Conservation (phyloP, 2,329 filamentous ascomycete genomes). For the Aspergillus sp. region DNA sequence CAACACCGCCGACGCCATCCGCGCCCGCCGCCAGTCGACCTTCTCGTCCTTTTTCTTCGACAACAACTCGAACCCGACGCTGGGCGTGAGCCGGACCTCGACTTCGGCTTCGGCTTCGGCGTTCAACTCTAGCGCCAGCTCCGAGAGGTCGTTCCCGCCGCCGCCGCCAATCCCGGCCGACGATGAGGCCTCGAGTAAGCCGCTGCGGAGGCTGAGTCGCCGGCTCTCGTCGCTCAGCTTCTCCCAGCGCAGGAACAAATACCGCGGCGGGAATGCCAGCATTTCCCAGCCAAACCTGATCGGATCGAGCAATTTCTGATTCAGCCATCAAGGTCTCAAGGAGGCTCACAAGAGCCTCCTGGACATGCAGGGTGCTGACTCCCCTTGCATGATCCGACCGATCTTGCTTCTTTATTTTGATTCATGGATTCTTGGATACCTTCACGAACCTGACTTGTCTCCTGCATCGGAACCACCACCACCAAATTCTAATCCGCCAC, state of each 20-base stretch:
- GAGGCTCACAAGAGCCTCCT: not conserved
- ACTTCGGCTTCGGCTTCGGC: not conserved
- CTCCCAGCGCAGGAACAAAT: conserved; percentile 18
- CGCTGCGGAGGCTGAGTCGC: conserved; percentile 23
- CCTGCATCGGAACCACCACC: too few species aligned
- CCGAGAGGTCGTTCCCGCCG: not conserved
- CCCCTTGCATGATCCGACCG: not conserved
- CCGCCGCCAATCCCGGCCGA: conserved; percentile 16
- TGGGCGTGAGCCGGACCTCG: not conserved
- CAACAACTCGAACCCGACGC: conserved; percentile 5
- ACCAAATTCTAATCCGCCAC: too few species aligned
- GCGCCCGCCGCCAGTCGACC: conserved; percentile 26
- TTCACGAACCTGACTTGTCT: too few species aligned
- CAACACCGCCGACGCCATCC: conserved; percentile 25
- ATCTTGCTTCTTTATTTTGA: too few species aligned
- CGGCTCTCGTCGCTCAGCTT: conserved; percentile 29
- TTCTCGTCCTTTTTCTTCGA: conserved; percentile 16
- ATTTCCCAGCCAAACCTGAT: conserved; percentile 37
- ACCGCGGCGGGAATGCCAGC: conserved; percentile 18
- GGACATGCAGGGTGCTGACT: not conserved
- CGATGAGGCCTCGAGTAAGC: conserved; percentile 23
- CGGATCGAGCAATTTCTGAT: conserved; percentile 27
- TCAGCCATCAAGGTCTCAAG: not conserved
- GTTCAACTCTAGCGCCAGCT: conserved; percentile 4
- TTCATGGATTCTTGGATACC: too few species aligned